Evolutionary conservation across 2,329 filamentous ascomycete species (phyloP), one percentile per base, ranked within the genome.

Genomic region (Amphichorda felina): DNA sequence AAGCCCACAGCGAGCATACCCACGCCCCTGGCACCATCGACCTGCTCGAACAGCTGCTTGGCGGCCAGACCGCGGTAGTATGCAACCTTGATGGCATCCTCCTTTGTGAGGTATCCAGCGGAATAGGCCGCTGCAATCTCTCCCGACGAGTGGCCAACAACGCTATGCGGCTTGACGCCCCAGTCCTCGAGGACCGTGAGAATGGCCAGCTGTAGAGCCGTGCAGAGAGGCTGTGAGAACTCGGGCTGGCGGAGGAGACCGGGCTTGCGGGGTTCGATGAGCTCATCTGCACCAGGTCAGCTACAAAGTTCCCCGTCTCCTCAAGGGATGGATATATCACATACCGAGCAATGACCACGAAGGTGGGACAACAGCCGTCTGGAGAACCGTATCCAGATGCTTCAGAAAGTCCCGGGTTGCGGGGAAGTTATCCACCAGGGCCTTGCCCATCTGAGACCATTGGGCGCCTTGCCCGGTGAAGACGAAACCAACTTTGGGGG

Each of bases 391-490:
- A n/a, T n/a, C n/a, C n/a, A n/a, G n/a, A n/a, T n/a, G n/a, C n/a
- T n/a, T n/a, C n/a, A n/a, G n/a, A n/a, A n/a, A n/a, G n/a, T n/a
- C n/a, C n/a, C n/a, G n/a, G n/a, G n/a, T n/a, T n/a, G n/a, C n/a
- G n/a, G n/a, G n/a, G n/a, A n/a, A n/a, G n/a, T n/a, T n/a, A n/a
- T n/a, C n/a, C n/a, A n/a, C n/a, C n/a, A n/a, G n/a, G n/a, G 58
- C 46, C 9, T 46, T 42, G 13, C 46, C 49, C 45, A 61, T 56
- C 5, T 45, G 47, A 0, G 41, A 35, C 27, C 55, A 50, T 1
- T 45, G 51, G 0, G 55, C 44, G 1, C 67, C 68, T 40, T 72
- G 68, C 0, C 60, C 60, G 0, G 64, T 66, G 37, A 67, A 68
- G 4, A 51, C 45, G 31, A 69, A 66, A 1, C 50, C 51, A 0